Evolutionary conservation across 2,329 filamentous ascomycete species (phyloP), one percentile per base, ranked within the genome.

Genomic region (Thielaviopsis populi): DNA sequence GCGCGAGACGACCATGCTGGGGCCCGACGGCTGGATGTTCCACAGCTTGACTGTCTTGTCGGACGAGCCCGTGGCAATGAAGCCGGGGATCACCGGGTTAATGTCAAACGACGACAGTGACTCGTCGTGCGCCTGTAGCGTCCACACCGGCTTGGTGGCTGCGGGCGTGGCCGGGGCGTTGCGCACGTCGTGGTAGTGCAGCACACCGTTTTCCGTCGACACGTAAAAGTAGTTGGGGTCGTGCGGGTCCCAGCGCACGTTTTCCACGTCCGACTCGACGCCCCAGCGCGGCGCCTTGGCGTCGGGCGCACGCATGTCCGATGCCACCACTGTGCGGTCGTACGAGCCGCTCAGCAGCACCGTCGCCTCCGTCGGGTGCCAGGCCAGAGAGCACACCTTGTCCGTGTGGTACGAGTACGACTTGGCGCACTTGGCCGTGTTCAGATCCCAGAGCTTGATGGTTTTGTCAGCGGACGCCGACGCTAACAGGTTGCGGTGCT

Each of bases 21-120:
- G 94, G 1, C 90, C 91, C 48, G 83, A 82, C 13, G 86, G 75
- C 69, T 87, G 82, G 65, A 96, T 84, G 75, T 96, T 96, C 94
- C 94, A 99, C 65, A 99, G 80, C 80, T 99, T 99, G 70, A 97
- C 91, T 5, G 87, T 89, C 78, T 90, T 92, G 78, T 99, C 94
- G 15, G 89, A 91, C 1, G 91, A 96, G 2, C 91, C 94, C 0
- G 94, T 97, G 15, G 84, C 94, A 75, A 99, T 83, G 80, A 89
- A 96, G 53, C 94, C 94, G 0, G 94, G 92, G 66, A 99, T 90
- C 60, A 85, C 78, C 2, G 86, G 81, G 78, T 96, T 97, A 75
- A 97, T 83, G 73, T 96, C 91, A 73, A 99, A 96, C 0, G 90
- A 86, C 8, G 91, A 95, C 54, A 97, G 82, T 2, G 89, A 89